phyloP scores from a whole-genome alignment of 2,329 filamentous ascomycete genomes.

The Trichoderma asperellum region DNA sequence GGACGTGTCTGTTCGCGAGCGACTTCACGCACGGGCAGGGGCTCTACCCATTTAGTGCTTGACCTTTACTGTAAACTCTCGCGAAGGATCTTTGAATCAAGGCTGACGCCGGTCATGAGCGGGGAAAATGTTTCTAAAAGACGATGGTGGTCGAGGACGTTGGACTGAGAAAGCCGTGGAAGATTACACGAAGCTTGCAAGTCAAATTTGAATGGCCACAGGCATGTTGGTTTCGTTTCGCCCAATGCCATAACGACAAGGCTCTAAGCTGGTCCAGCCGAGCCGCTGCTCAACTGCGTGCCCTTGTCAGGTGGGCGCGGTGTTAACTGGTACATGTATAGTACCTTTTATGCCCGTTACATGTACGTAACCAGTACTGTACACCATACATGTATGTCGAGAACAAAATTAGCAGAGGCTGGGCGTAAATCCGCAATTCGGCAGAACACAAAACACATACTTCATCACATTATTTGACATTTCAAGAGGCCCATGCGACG shows the following conservation, averaged over 20 bases:
- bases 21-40: slow-evolving; percentile 1
- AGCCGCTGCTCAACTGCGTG: slow-evolving; percentile 2
- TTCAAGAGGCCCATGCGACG: not conserved
- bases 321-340: not conserved
- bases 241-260: slow-evolving; percentile 1
- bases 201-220: not conserved
- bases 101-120: not conserved
- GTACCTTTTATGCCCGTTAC: not conserved
- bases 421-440: not conserved
- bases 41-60: not conserved
- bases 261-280: not conserved
- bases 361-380: too few relatives aligned
- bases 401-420: not conserved
- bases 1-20: not conserved
- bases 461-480: not conserved
- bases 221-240: not conserved
- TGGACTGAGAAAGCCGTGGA: not conserved
- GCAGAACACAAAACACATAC: not conserved
- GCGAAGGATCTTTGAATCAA: not conserved
- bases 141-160: not conserved
- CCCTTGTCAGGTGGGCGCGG: not conserved
- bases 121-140: not conserved
- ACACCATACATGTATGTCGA: not conserved
- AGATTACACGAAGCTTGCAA: not conserved
- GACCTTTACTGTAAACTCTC: not conserved